Evolutionary conservation across 257 asterid genomes (phyloP).

Genomic region (Sherardia arvensis): DNA sequence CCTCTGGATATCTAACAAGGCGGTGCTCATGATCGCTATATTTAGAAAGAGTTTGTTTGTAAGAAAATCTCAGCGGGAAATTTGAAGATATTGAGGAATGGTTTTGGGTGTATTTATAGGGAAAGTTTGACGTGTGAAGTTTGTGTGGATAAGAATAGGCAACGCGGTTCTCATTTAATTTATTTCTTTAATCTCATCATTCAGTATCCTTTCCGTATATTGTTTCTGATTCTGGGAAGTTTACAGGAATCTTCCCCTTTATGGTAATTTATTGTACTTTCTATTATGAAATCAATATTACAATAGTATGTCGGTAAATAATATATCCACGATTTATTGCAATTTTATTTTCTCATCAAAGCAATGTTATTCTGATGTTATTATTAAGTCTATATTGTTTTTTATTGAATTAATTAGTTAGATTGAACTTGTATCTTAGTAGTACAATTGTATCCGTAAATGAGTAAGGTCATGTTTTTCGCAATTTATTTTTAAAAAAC

Average conservation of each 20-base stretch:
- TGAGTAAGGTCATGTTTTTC: too few relatives aligned
- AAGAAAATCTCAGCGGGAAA: neutral
- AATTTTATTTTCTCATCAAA: too few relatives aligned
- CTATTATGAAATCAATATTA: too few relatives aligned
- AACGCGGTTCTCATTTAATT: neutral
- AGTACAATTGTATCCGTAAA: too few relatives aligned
- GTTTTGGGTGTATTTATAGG: neutral
- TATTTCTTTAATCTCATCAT: neutral
- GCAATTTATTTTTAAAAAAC: too few relatives aligned
- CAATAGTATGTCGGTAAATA: neutral
- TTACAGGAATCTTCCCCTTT: neutral
- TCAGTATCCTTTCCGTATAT: too few relatives aligned
- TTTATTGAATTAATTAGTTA: too few relatives aligned
- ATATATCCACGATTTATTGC: too few relatives aligned
- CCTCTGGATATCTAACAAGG: conserved; percentile 13
- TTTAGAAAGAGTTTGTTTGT: neutral
- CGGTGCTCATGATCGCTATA: neutral
- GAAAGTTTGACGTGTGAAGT: neutral
- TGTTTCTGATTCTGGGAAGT: neutral
- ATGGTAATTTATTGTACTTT: too few relatives aligned
- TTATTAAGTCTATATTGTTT: too few relatives aligned
- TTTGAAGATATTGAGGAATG: neutral
- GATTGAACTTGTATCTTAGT: too few relatives aligned
- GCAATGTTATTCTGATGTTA: too few relatives aligned
- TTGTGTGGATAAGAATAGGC: neutral